Evolutionary conservation across 2,329 filamentous ascomycete genomes (phyloP).

Genomic region (Calonectria pseudoturangicola): DNA sequence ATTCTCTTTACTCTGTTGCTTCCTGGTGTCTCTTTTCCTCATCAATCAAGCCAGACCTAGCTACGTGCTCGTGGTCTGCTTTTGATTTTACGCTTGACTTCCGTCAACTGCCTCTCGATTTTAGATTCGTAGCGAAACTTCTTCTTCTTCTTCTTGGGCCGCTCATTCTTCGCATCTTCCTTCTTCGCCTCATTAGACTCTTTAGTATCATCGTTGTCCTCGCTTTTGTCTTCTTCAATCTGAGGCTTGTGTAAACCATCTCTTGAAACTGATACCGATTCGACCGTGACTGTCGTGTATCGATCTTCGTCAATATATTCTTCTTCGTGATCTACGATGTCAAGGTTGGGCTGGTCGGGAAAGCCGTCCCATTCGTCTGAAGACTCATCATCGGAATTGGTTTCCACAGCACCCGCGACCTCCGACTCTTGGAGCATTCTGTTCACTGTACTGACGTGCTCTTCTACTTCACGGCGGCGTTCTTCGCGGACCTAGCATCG

Average conservation of each 20-base stretch:
- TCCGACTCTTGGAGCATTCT: slow-evolving; percentile 78
- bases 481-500: slow-evolving; percentile 84
- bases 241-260: slow-evolving; percentile 79
- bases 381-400: slow-evolving; percentile 64
- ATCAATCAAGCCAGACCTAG: slow-evolving; percentile 32
- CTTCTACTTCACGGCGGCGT: slow-evolving; percentile 86
- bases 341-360: slow-evolving; percentile 67
- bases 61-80: slow-evolving; percentile 62
- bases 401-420: slow-evolving; percentile 62
- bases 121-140: slow-evolving; percentile 96
- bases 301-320: slow-evolving; percentile 98
- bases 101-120: slow-evolving; percentile 84
- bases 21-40: slow-evolving; percentile 29
- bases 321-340: slow-evolving; percentile 85
- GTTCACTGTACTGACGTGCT: slow-evolving; percentile 87
- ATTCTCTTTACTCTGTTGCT: slow-evolving; percentile 31
- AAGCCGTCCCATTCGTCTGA: slow-evolving; percentile 80
- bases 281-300: slow-evolving; percentile 95
- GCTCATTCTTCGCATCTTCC: slow-evolving; percentile 56
- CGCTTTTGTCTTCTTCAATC: slow-evolving; percentile 60
- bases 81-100: slow-evolving; percentile 82
- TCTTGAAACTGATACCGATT: slow-evolving; percentile 87
- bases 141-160: slow-evolving; percentile 87
- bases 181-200: slow-evolving; percentile 54
- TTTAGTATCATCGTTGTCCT: slow-evolving; percentile 52